A percentile compares a stretch with the other conserved stretches of the same genome.
These are phyloP conservation scores for Craterostigma plantagineum DNA, from an alignment of 257 asterid species.

Conservation along the genomic window DNA sequence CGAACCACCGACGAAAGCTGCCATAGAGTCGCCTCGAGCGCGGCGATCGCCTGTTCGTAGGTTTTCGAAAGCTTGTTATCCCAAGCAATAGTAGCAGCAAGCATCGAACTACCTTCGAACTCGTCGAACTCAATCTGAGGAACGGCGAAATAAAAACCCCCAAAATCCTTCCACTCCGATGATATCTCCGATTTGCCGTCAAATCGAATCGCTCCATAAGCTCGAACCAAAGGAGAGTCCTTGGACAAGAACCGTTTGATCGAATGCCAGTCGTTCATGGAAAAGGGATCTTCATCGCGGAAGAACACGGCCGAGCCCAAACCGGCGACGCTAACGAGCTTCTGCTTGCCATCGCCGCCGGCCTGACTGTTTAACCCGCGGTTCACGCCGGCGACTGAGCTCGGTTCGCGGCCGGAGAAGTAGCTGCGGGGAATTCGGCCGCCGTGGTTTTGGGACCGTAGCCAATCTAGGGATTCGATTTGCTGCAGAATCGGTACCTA, in stretches of 20 bases:
- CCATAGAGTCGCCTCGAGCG: conserved; percentile 52
- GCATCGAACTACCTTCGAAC: conserved; percentile 71
- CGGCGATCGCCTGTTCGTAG: conserved; percentile 41
- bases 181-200: conserved; percentile 41
- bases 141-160: conserved; percentile 83
- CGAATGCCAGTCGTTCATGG: conserved; percentile 61
- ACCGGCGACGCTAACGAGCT: conserved; percentile 72
- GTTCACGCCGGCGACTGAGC: not conserved
- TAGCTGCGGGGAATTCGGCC: conserved; percentile 33
- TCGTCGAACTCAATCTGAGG: conserved; percentile 96
- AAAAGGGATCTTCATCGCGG: conserved; percentile 49
- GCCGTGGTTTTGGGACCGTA: conserved; percentile 25
- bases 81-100: conserved; percentile 92
- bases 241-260: conserved; percentile 82
- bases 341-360: conserved; percentile 8
- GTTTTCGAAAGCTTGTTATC: conserved; percentile 54
- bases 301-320: conserved; percentile 83
- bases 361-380: too few relatives aligned
- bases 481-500: conserved; percentile 37
- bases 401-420: conserved; percentile 39
- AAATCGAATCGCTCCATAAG: conserved; percentile 91
- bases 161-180: conserved; percentile 76
- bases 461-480: conserved; percentile 41
- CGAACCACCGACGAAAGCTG: conserved; percentile 43
- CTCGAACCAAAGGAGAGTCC: conserved; percentile 73